Percentiles rank a stretch among this genome's conserved stretches.
Conservation (phyloP, 2,329 filamentous ascomycete species). For the Coniochaeta sp. region DNA sequence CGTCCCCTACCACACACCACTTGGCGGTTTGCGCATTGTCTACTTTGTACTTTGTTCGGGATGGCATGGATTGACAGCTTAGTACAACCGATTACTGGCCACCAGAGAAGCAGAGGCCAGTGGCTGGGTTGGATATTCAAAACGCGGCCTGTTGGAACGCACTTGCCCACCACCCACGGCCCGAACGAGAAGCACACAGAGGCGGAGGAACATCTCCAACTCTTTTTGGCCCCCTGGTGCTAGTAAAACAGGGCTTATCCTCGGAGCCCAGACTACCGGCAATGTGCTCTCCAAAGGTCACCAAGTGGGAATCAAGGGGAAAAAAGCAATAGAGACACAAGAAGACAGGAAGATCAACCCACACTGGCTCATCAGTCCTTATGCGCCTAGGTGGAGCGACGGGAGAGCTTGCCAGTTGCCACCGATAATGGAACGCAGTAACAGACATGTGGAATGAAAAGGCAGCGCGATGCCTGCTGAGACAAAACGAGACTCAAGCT, state of each 20-base stretch:
- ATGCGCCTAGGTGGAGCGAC: background rate
- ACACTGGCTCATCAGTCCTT: background rate
- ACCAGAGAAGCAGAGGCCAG: background rate
- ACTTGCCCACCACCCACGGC: background rate
- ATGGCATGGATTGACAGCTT: background rate
- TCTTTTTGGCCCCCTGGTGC: background rate
- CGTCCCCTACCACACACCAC: background rate
- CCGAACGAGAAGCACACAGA: background rate
- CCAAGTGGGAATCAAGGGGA: background rate
- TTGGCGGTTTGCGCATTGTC: constrained; percentile 2
- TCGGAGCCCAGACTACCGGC: background rate
- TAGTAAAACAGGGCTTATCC: background rate
- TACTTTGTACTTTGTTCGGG: background rate
- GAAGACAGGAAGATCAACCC: background rate
- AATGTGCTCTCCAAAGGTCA: background rate
- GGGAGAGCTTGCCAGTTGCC: background rate
- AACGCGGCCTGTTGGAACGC: background rate
- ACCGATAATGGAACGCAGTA: background rate
- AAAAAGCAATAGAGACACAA: background rate
- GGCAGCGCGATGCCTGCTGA: background rate
- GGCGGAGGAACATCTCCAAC: background rate
- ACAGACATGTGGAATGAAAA: background rate
- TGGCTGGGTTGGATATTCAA: background rate
- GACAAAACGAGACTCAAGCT: background rate
- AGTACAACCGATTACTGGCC: background rate